Evolutionary conservation across 169 alveolate genomes (phyloP).

Genomic region (Condylostoma magnum): DNA sequence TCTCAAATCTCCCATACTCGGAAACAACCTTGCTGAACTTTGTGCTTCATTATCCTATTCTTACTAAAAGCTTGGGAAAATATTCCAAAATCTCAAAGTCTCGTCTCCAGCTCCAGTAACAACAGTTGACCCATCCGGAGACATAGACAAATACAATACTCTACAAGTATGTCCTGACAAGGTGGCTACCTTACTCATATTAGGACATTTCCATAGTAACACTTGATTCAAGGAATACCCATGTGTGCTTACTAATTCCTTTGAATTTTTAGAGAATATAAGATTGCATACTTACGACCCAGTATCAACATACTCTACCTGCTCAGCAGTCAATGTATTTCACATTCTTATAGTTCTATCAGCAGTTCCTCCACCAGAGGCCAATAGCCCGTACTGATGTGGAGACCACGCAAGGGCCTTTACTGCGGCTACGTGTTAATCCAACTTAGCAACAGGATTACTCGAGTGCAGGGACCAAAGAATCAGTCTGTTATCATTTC

Average conservation of each 20-base stretch:
- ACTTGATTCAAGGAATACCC: conserved; percentile 93
- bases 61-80: conserved; percentile 78
- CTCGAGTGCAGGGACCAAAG: conserved; percentile 78
- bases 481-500: conserved; percentile 93
- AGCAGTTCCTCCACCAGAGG: conserved; percentile 98
- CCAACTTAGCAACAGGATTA: conserved; percentile 69
- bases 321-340: conserved; percentile 87
- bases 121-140: conserved; percentile 94
- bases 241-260: conserved; percentile 94
- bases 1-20: conserved; percentile 2
- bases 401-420: conserved; percentile 98
- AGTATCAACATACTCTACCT: conserved; percentile 85
- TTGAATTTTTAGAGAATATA: conserved; percentile 89
- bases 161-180: conserved; percentile 93
- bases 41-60: neutral
- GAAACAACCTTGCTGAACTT: neutral
- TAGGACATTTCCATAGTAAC: conserved; percentile 93
- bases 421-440: conserved; percentile 90
- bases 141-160: conserved; percentile 91
- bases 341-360: conserved; percentile 95
- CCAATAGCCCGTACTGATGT: conserved; percentile 90
- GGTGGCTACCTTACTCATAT: conserved; percentile 84
- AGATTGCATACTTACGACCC: conserved; percentile 95
- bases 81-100: conserved; percentile 93
- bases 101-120: conserved; percentile 96